A percentile compares a stretch with the other conserved stretches of the same genome.
phyloP scores from a whole-genome alignment of 176 grass and related monocot species.

The Saccharum officinarum region DNA sequence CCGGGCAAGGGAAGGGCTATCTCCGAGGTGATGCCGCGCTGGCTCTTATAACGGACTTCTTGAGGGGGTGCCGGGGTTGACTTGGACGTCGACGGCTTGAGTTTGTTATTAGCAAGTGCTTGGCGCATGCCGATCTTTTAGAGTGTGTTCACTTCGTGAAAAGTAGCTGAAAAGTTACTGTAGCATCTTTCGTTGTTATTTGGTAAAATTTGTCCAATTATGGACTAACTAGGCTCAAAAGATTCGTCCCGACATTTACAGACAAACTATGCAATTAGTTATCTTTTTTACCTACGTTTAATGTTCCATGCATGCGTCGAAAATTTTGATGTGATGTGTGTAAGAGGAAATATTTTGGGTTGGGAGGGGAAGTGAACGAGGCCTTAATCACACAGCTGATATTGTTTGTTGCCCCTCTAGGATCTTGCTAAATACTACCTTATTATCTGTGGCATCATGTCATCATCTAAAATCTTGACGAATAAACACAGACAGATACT shows the following conservation, averaged over 20 bases:
- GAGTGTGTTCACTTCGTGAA: too few relatives aligned
- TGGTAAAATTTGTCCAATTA: too few relatives aligned
- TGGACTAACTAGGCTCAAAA: too few relatives aligned
- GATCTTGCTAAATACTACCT: not conserved
- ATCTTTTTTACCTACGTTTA: too few relatives aligned
- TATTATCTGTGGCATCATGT: not conserved
- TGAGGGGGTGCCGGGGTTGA: not conserved
- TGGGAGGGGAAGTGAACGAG: too few relatives aligned
- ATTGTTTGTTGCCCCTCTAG: not conserved
- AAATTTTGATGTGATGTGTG: too few relatives aligned
- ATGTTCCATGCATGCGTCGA: too few relatives aligned
- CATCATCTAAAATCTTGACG: not conserved
- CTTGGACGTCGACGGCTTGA: not conserved
- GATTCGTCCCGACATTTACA: too few relatives aligned
- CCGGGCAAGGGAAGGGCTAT: not conserved
- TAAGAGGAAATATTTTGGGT: too few relatives aligned
- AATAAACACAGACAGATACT: not conserved
- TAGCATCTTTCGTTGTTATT: too few relatives aligned
- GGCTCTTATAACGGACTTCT: constrained; percentile 1
- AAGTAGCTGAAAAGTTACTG: too few relatives aligned
- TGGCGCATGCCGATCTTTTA: constrained; percentile 7
- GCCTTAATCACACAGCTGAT: not conserved
- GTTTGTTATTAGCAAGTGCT: constrained; percentile 15
- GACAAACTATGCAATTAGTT: too few relatives aligned
- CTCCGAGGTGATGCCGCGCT: not conserved